Percentiles rank a stretch among this genome's conserved stretches.
phyloP scores from a whole-genome alignment of 768 basidiomycete genomes.

The Tricholoma terreum region DNA sequence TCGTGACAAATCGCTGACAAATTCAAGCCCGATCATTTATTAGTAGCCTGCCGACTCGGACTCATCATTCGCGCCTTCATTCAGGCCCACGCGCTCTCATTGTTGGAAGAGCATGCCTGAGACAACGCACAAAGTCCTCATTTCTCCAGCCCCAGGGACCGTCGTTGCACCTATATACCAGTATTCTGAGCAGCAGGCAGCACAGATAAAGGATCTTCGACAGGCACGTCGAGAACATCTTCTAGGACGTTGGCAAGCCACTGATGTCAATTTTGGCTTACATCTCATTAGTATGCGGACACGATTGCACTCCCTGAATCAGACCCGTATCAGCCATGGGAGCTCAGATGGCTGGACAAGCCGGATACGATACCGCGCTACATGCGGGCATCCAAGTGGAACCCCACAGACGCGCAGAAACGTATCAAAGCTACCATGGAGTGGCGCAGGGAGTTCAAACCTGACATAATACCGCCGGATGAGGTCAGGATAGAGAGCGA shows the following conservation, averaged over 20 bases:
- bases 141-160: conserved; percentile 51
- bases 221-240: conserved; percentile 43
- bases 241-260: background rate
- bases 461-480: conserved; percentile 78
- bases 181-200: conserved; percentile 62
- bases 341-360: conserved; percentile 68
- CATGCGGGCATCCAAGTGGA: conserved; percentile 86
- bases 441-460: conserved; percentile 83
- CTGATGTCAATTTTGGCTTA: background rate
- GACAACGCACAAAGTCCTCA: conserved; percentile 44
- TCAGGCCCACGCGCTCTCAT: background rate
- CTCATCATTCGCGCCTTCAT: background rate
- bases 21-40: background rate
- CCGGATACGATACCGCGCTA: conserved; percentile 72
- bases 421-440: conserved; percentile 76
- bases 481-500: conserved; percentile 79
- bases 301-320: conserved; percentile 59
- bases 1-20: background rate
- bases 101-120: conserved; percentile 13
- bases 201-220: conserved; percentile 56
- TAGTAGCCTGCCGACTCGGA: background rate
- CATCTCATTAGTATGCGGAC: conserved; percentile 54
- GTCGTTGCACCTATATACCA: conserved; percentile 50
- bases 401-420: conserved; percentile 69
- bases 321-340: conserved; percentile 77